phyloP scores from a whole-genome alignment of 1,284 basidiomycete species.

The Cystobasidiaceae sp. region DNA sequence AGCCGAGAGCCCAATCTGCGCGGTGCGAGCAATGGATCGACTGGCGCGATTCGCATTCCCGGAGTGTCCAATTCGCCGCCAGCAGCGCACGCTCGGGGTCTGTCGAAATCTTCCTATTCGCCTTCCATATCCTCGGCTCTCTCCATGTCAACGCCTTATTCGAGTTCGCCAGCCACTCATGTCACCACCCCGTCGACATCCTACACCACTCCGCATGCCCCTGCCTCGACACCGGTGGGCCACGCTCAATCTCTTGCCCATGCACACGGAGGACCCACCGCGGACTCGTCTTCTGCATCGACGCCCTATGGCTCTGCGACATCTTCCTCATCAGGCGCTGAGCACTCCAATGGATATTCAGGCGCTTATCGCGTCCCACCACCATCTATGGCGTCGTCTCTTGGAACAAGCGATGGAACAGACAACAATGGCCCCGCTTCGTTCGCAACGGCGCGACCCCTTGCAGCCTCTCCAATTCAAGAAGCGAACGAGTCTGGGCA shows the following conservation, averaged over 20 bases:
- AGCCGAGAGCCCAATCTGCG: not conserved
- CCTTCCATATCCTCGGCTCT: not conserved
- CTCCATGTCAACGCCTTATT: not conserved
- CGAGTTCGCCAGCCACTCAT: not conserved
- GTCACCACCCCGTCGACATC: not conserved
- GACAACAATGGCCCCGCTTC: not conserved
- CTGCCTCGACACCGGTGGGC: not conserved
- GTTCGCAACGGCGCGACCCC: not conserved
- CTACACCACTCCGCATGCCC: not conserved
- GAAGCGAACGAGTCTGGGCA: not conserved
- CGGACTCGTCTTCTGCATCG: no score
- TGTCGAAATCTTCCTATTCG: conserved; percentile 13
- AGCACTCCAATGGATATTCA: not conserved
- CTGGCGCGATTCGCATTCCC: conserved; percentile 10
- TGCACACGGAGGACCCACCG: no score
- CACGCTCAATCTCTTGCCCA: not conserved
- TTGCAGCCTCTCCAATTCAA: conserved; percentile 4
- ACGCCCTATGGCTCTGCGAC: not conserved
- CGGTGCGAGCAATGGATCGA: not conserved
- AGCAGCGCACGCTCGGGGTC: not conserved
- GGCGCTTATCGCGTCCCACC: conserved; percentile 19
- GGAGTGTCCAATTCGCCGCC: conserved; percentile 11
- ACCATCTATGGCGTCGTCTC: conserved; percentile 16
- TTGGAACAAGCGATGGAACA: not conserved
- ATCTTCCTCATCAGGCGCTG: not conserved